A percentile compares a stretch with the other conserved stretches of the same genome.
Evolutionary conservation across 225 moss, liverwort and hornwort genomes (phyloP).

Genomic region (Polytrichum commune): DNA sequence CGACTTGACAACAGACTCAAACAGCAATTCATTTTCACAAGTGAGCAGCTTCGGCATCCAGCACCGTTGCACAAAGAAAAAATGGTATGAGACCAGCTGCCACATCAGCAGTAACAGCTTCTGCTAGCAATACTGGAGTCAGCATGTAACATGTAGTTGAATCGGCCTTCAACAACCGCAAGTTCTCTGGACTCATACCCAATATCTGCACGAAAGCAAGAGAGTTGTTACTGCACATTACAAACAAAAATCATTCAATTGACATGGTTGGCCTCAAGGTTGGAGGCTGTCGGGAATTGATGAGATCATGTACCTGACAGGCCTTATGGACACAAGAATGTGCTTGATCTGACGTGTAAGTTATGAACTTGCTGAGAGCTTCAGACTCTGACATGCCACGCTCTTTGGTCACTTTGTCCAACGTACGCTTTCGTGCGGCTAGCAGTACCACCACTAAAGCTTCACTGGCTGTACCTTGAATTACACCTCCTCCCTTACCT

Average conservation of each 20-base stretch:
- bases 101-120: constrained; percentile 52
- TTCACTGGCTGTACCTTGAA: constrained; percentile 85
- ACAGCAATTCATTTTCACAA: too few relatives aligned
- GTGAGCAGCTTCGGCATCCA: not conserved
- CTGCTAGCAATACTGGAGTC: constrained; percentile 45
- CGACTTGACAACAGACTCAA: too few relatives aligned
- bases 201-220: constrained; percentile 39
- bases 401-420: constrained; percentile 32
- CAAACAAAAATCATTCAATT: too few relatives aligned
- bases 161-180: constrained; percentile 56
- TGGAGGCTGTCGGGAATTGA: too few relatives aligned
- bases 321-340: constrained; percentile 77
- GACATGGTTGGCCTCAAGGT: too few relatives aligned
- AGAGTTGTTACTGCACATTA: constrained; percentile 2
- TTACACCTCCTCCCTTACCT: constrained; percentile 85
- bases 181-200: constrained; percentile 54
- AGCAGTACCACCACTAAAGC: constrained; percentile 65
- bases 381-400: constrained; percentile 46
- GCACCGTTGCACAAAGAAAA: constrained; percentile 74
- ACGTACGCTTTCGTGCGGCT: constrained; percentile 59
- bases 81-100: constrained; percentile 69
- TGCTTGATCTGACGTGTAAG: constrained; percentile 76
- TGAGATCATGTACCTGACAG: constrained; percentile 37
- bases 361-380: constrained; percentile 52
- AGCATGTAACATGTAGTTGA: constrained; percentile 53